phyloP scores from a whole-genome alignment of 805 yeast genomes.

The Lachancea kluyveri region DNA sequence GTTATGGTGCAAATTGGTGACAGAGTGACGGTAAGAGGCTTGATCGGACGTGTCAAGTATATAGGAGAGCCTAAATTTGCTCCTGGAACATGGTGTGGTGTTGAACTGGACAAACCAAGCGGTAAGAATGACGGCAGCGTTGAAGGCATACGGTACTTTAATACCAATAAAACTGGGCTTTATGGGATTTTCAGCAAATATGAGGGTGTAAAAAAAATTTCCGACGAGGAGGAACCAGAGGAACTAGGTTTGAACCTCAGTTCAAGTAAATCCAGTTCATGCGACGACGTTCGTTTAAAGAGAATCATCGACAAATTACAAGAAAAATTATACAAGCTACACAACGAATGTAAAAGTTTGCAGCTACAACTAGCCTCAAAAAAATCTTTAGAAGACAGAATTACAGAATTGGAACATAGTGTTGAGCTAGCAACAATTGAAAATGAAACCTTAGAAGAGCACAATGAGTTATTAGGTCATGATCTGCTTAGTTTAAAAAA shows the following conservation, averaged over 20 bases:
- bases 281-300: too few species aligned
- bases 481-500: conserved; percentile 27
- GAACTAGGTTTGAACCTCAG: too few species aligned
- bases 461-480: conserved; percentile 26
- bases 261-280: too few species aligned
- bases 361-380: conserved; percentile 1
- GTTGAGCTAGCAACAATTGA: conserved; percentile 37
- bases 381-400: conserved; percentile 24
- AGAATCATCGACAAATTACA: conserved; percentile 41
- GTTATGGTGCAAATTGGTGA: conserved; percentile 22
- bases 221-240: too few species aligned
- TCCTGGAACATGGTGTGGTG: conserved; percentile 71
- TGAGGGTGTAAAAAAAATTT: conserved; percentile 26
- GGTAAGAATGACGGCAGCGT: conserved; percentile 82
- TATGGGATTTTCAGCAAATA: conserved; percentile 45
- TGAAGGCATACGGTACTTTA: conserved; percentile 53
- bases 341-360: conserved; percentile 16
- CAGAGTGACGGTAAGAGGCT: conserved; percentile 34
- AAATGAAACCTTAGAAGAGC: conserved; percentile 35
- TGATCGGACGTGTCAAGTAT: conserved; percentile 42
- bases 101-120: conserved; percentile 65
- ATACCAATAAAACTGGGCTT: conserved; percentile 42
- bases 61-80: conserved; percentile 54
- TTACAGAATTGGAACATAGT: conserved; percentile 30
- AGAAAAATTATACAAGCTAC: conserved; percentile 35